Base-by-base conservation (phyloP, 2,329 filamentous ascomycete genomes). In the Pseudocercospora ulei region DNA sequence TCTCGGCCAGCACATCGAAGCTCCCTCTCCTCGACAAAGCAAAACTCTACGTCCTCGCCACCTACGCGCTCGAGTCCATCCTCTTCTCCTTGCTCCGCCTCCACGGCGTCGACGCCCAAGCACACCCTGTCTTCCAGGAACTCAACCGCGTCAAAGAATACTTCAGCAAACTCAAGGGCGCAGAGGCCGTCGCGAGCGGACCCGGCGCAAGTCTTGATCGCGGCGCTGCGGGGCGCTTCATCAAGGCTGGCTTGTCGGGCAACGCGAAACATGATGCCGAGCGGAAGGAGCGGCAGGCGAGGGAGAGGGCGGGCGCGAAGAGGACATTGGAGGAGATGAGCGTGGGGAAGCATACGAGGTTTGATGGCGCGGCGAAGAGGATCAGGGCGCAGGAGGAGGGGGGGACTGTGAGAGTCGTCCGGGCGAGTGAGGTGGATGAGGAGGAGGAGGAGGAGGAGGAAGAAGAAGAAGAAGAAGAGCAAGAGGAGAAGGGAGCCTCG, bases 1-100 rank as follows among this genome's bases (percentile, higher is more conserved):
- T 95, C 27, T 68, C 75, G 35, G 75, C 79, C 25, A 73, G 76
- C 40, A 76, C 84, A 3, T 78, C 76, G 39, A 85, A 85, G 57
- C 70, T 96, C 17, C 87, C 88, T 1, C 71, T 96, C n/a, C 71
- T 98, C 44, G 88, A 96, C 67, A 87, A 85, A 65, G 86, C 90
- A 5, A 95, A 96, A 65, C 76, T 95, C 43, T 85, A 92, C 58
- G 79, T 90, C n/a, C 70, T 93, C 12, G 71, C 80, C 35, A 81
- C 85, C 11, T 98, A 96, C 61, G 75, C 87, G 0, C 79, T 98
- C 47, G 88, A 96, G 57, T 92, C 87, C 0, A 67, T 94, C 6
- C 66, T 98, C 5, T 96, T 93, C 62, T 84, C 81, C 36, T 80
- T 82, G 46, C 69, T 98, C 13, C 78, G 79, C 46, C 72, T 95